Base-by-base conservation (phyloP, 169 alveolate genomes). In the Cryptosporidium baileyi region DNA sequence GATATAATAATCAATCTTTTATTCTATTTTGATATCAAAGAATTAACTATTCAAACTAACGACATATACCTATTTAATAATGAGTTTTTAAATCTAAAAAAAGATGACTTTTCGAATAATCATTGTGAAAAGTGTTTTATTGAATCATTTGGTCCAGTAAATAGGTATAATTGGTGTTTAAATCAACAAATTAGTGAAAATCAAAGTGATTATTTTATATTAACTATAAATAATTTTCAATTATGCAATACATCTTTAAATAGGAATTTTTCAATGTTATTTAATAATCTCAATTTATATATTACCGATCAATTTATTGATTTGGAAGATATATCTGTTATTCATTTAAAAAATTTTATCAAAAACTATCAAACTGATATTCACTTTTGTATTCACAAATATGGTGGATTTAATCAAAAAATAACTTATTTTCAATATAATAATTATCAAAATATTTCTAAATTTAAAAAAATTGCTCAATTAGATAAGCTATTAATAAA, bases 111-210 rank as follows among this genome's bases (percentile, higher is more conserved):
- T 1, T 45, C 63, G 9, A 74, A 74, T 22, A 38, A 13, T 11
- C 57, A 54, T 1, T 57, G 65, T 38, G 67, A 74, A 4, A 26
- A 51, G 7, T 74, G 85, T 40, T 57, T 54, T 74, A 9, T 17
- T 17, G 85, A 74, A 22, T 74, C 67, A 0, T 74, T 74, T 26
- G 85, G 85, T 7, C 85, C 85, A 38, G 34, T 13, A 22, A 60
- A 38, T 1, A 74, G 74, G 44, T 54, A 51, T 28, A 13, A 22
- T 6, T 74, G 85, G 85, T 38, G 43, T 26, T 38, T 47, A 51
- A 43, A 49, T n/a, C 26, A 28, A 9, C 60, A 54, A n/a, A 2
- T 2, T 11, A 32, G 22, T 13, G 22, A 38, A 13, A 44, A 19
- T 6, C 19, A 63, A 5, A 24, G 11, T 5, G 30, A 28, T 47